Evolutionary conservation across 768 basidiomycete genomes (phyloP), one percentile per base, ranked within the genome.

Genomic region (Leucogyrophana mollusca): DNA sequence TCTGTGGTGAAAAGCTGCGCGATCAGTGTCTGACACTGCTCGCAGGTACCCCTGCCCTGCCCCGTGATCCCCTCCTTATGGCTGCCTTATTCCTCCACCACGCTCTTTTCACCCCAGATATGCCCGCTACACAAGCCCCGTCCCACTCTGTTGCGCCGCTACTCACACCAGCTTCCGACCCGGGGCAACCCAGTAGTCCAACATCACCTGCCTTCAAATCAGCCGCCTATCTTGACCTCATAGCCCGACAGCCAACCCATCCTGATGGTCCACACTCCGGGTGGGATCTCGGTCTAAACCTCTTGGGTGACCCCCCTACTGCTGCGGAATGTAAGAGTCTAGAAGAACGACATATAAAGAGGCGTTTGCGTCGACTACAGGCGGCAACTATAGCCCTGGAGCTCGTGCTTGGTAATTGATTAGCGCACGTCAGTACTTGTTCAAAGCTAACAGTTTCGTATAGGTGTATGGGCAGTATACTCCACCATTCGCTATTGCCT

Each of bases 401-500:
- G 36, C 45, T 60, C 22, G 47, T 73, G 11, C 63, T 74, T 34
- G 71, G 74, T 74, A 54, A 48, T 64, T 41, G 17, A 25, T 50
- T 46, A 38, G 9, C 24, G 18, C 24, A 41, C 8, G 36, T 62
- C 6, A 27, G 25, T 40, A 42, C 14, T 6, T 35, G 6, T 4
- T 16, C 17, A 14, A 37, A 49, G 16, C 49, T 22, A 4, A 35
- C 17, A n/a, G n/a, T 9, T 20, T 17, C 33, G 9, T 41, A 11
- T 45, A 86, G 84, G 68, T 49, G 60, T 59, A 22, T 90, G 85
- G 83, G 74, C 79, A 21, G 58, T 70, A 7, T 89, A 85, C 60
- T 83, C 75, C 50, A 71, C 77, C 5, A 60, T 80, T 43, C 82
- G 86, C 35, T 90, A 89, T 59, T 82, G 76, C 55, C 55, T 87